These are phyloP conservation scores for Rhodotorula kratochvilovae DNA, from an alignment of 768 basidiomycete genomes.

Conservation along the genomic window DNA sequence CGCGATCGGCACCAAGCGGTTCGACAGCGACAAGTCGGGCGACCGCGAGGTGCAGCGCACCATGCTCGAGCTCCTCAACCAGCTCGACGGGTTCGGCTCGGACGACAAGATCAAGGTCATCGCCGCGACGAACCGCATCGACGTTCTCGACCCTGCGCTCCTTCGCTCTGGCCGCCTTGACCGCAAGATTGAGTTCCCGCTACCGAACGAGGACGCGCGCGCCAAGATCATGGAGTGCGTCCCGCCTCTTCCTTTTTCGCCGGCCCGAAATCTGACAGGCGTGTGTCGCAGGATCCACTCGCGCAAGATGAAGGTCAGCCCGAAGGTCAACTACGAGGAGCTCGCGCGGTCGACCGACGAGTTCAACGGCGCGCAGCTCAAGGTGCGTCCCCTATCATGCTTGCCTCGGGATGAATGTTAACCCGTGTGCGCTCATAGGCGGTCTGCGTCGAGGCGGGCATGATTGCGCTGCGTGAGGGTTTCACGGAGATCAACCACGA, in stretches of 20 bases:
- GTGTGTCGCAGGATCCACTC: slow-evolving; percentile 74
- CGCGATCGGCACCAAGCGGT: slow-evolving; percentile 97
- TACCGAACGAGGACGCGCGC: slow-evolving; percentile 93
- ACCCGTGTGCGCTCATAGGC: slow-evolving; percentile 60
- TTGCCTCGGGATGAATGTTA: not conserved
- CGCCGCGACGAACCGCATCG: slow-evolving; percentile 96
- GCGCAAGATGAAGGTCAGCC: slow-evolving; percentile 82
- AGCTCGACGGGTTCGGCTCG: slow-evolving; percentile 94
- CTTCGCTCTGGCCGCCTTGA: slow-evolving; percentile 96
- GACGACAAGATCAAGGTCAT: slow-evolving; percentile 99
- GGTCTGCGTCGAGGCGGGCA: slow-evolving; percentile 97
- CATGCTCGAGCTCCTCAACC: slow-evolving; percentile 98
- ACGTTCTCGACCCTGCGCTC: slow-evolving; percentile 96
- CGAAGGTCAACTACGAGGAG: slow-evolving; percentile 94
- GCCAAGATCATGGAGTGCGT: slow-evolving; percentile 80
- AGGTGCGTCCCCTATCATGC: slow-evolving; percentile 22
- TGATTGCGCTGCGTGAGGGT: slow-evolving; percentile 94
- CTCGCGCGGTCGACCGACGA: slow-evolving; percentile 94
- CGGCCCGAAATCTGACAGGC: no score
- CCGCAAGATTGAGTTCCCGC: slow-evolving; percentile 96
- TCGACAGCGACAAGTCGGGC: slow-evolving; percentile 97
- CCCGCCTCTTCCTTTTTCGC: no score
- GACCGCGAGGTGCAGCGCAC: slow-evolving; percentile 99
- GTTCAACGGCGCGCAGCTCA: slow-evolving; percentile 83
- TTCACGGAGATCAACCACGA: slow-evolving; percentile 78